Conservation (phyloP, 2,329 filamentous ascomycete genomes). For the Neofusicoccum laricinum region DNA sequence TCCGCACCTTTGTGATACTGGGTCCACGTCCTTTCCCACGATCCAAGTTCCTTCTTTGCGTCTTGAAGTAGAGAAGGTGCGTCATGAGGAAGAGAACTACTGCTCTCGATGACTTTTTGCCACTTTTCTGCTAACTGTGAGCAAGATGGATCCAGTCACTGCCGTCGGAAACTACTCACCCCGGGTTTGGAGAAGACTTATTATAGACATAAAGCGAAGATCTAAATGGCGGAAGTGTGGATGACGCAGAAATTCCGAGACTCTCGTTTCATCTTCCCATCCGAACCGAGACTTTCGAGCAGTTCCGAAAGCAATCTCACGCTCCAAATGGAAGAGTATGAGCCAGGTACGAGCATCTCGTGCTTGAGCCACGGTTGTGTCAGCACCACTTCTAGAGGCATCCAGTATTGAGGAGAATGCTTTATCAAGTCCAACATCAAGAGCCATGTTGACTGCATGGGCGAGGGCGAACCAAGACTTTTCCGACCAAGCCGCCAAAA, state of each 20-base stretch:
- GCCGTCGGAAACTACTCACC: neutral
- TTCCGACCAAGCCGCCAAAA: slow-evolving; percentile 1
- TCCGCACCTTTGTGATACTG: neutral
- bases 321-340: slow-evolving; percentile 1
- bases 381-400: neutral
- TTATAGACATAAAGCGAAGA: neutral
- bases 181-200: neutral
- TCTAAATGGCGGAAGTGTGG: neutral
- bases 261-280: neutral
- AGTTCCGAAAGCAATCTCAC: slow-evolving; percentile 2
- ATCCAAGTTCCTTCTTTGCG: neutral
- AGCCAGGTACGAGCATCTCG: neutral
- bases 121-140: neutral
- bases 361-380: neutral
- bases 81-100: neutral
- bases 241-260: neutral
- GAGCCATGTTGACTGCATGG: neutral
- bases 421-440: neutral
- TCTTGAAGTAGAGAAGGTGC: neutral
- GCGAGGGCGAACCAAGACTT: slow-evolving; percentile 1
- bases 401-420: too few species aligned
- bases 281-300: neutral
- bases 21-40: neutral
- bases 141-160: too few species aligned
- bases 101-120: neutral